These are phyloP conservation scores for Juncus effusus DNA, from an alignment of 176 grass and related monocot species.

Conservation along the genomic window DNA sequence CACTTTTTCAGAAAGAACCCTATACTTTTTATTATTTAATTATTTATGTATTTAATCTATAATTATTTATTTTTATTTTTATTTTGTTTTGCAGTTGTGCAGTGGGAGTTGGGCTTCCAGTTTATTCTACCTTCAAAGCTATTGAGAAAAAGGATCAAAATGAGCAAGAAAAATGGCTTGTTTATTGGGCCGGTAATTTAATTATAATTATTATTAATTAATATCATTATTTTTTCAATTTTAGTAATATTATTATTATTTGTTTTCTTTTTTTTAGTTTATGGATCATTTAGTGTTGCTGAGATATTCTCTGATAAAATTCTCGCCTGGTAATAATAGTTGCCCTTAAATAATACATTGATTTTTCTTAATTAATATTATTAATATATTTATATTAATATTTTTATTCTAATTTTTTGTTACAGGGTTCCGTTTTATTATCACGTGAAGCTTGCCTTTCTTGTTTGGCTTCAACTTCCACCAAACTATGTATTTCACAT, in stretches of 20 bases:
- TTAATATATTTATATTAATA: conserved; percentile 2
- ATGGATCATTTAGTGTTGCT: conserved; percentile 89
- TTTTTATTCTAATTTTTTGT: conserved; percentile 18
- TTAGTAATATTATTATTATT: no score
- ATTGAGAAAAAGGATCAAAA: conserved; percentile 87
- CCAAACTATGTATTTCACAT: conserved; percentile 54
- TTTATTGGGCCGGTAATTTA: conserved; percentile 83
- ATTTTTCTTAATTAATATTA: not conserved
- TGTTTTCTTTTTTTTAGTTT: conserved; percentile 46
- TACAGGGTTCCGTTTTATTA: conserved; percentile 84
- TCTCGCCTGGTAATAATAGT: conserved; percentile 54
- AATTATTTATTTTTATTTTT: conserved; percentile 19
- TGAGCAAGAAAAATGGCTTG: conserved; percentile 72
- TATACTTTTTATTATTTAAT: conserved; percentile 9
- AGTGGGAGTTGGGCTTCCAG: conserved; percentile 68
- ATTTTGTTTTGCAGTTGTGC: conserved; percentile 64
- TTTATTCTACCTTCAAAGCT: conserved; percentile 93
- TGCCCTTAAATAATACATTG: not conserved
- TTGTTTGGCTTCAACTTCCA: conserved; percentile 80
- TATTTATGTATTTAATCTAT: not conserved
- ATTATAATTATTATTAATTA: no score
- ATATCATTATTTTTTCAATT: no score
- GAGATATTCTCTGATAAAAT: conserved; percentile 73
- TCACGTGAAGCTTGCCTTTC: conserved; percentile 72
- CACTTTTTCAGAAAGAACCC: not conserved